Percentiles rank a stretch among this genome's conserved stretches.
Evolutionary conservation across 164 flowering plant genomes (phyloP).

Genomic region (Aristolochia contorta): DNA sequence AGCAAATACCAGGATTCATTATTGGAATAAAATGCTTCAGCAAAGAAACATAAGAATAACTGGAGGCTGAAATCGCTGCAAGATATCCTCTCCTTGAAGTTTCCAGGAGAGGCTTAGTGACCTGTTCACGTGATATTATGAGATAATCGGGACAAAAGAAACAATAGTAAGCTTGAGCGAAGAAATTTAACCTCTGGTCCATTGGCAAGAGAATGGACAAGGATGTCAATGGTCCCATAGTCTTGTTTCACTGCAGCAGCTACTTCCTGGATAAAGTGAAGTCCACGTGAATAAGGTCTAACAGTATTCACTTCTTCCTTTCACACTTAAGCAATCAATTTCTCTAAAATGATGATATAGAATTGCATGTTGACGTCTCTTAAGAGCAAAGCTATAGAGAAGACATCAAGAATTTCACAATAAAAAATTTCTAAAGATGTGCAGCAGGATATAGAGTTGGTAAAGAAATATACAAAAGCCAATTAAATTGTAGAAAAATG

Average conservation of each 20-base stretch:
- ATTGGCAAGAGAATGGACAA: conserved; percentile 97
- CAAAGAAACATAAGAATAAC: conserved; percentile 85
- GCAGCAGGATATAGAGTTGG: too few species aligned
- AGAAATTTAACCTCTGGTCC: conserved; percentile 81
- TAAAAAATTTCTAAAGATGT: too few species aligned
- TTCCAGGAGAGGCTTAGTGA: conserved; percentile 82
- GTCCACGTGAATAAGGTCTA: neutral
- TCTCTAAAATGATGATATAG: too few species aligned
- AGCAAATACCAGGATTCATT: conserved; percentile 77
- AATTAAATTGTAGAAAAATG: too few species aligned
- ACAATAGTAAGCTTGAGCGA: neutral
- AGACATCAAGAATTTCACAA: too few species aligned
- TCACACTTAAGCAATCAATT: too few species aligned
- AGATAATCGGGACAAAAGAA: neutral
- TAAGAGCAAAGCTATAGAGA: too few species aligned
- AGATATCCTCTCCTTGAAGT: conserved; percentile 93
- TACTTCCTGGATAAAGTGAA: conserved; percentile 51
- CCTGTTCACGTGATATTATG: conserved; percentile 28
- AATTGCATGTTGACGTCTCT: too few species aligned
- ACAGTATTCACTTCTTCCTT: too few species aligned
- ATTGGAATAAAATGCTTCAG: conserved; percentile 89
- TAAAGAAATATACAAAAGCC: too few species aligned
- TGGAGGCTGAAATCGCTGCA: conserved; percentile 93
- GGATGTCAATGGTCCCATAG: conserved; percentile 95
- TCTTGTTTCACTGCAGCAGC: conserved; percentile 80